Conservation (phyloP, 805 yeast genomes). For the Starmerella apis region DNA sequence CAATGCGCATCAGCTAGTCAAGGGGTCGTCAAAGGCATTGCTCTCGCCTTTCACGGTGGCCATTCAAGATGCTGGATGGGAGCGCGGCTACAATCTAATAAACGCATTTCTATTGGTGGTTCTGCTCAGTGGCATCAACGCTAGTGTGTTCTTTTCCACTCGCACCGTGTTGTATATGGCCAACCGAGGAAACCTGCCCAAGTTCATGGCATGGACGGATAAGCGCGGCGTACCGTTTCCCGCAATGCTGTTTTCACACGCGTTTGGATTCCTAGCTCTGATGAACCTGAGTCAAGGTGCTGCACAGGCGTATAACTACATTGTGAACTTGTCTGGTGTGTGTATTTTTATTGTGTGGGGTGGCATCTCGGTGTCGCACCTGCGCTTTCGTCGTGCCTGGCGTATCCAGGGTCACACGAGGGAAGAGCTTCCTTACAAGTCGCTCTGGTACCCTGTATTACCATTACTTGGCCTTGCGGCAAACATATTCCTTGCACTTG, state of each 20-base stretch:
- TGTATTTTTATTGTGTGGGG: slow-evolving; percentile 64
- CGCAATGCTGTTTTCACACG: slow-evolving; percentile 46
- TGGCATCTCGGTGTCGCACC: slow-evolving; percentile 44
- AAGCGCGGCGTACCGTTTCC: slow-evolving; percentile 54
- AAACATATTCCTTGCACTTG: slow-evolving; percentile 44
- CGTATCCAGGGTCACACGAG: slow-evolving; percentile 31
- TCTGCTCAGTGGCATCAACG: slow-evolving; percentile 58
- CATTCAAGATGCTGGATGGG: slow-evolving; percentile 43
- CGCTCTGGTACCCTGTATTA: slow-evolving; percentile 44
- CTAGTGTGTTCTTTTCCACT: slow-evolving; percentile 59
- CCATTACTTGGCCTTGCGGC: slow-evolving; percentile 42
- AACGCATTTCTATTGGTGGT: slow-evolving; percentile 55
- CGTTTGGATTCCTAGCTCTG: slow-evolving; percentile 42
- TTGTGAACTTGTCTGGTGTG: slow-evolving; percentile 55
- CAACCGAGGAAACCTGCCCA: slow-evolving; percentile 50
- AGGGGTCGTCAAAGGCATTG: slow-evolving; percentile 38
- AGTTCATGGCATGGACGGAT: slow-evolving; percentile 42
- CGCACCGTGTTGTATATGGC: slow-evolving; percentile 58
- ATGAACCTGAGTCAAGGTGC: slow-evolving; percentile 52
- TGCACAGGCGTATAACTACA: slow-evolving; percentile 48
- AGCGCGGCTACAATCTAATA: slow-evolving; percentile 42
- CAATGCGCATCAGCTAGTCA: slow-evolving; percentile 38
- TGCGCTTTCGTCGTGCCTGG: slow-evolving; percentile 47
- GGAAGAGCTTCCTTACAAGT: slow-evolving; percentile 43
- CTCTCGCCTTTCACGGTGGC: slow-evolving; percentile 45